Evolutionary conservation across 176 grass and related monocot species (phyloP), one percentile per base, ranked within the genome.

Genomic region (Paspalum vaginatum): DNA sequence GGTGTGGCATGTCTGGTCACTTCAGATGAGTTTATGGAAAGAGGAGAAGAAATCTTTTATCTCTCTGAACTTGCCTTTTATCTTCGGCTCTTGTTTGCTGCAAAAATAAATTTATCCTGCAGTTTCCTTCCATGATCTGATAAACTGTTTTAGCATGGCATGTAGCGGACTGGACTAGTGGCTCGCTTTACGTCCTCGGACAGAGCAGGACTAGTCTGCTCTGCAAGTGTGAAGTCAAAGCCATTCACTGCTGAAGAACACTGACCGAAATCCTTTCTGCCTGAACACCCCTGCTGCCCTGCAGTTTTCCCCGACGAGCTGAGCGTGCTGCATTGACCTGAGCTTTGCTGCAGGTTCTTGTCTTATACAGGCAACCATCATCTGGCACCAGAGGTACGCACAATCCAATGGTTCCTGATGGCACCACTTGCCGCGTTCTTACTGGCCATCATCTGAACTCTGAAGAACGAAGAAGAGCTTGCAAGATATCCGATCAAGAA

Each of bases 201-300:
- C 40, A 50, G 5, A 3, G 10, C 25, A 67, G 54, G 4, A 43
- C 24, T 66, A 43, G 56, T 61, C 60, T n/a, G 71, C 41, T 60
- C 42, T 7, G 70, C 39, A 8, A 11, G 11, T 21, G 48, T 11
- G 8, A 9, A 72, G 39, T 45, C 43, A 8, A 8, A 67, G 32
- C 26, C 55, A 50, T 22, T n/a, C n/a, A n/a, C n/a, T n/a, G 9
- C 56, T 85, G 20, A 76, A 76, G 20, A 76, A 76, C 55, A 64
- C 71, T 70, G 82, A 61, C 52, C 22, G 9, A 67, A 67, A 79
- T 59, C 60, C 76, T 74, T 84, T 56, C 55, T 12, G 46, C 32
- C 80, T 68, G 81, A 88, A 60, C 68, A 57, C 60, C 41, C 37
- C 63, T 60, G 79, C 53, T 24, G 65, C 55, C 45, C 38, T 48